Conservation (phyloP, 1,139 yeast genomes). For the Hansenula sp. region DNA sequence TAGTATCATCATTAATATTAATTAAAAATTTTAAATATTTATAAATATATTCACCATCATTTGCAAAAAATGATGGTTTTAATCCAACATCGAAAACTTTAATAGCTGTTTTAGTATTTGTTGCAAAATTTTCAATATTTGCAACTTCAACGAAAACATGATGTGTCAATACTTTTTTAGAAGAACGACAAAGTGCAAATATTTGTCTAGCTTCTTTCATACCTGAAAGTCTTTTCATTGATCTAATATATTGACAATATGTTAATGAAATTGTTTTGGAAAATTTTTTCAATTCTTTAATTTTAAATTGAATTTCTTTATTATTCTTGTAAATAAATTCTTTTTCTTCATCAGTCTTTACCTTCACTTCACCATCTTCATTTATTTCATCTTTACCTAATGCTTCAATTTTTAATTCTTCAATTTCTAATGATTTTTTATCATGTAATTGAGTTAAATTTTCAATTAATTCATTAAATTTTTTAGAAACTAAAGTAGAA, state of each 20-base stretch:
- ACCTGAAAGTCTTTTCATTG: constrained; percentile 57
- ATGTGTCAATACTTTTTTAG: constrained; percentile 50
- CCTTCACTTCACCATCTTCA: constrained; percentile 15
- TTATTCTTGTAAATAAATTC: constrained; percentile 24
- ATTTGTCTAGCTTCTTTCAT: constrained; percentile 69
- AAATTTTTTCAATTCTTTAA: constrained; percentile 14
- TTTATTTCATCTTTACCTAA: constrained; percentile 16
- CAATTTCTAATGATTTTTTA: constrained; percentile 19
- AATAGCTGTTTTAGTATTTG: constrained; percentile 52
- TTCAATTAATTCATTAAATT: constrained; percentile 47
- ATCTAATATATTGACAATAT: constrained; percentile 55
- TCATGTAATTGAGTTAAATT: constrained; percentile 34
- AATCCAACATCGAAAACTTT: constrained; percentile 80
- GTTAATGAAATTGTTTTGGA: constrained; percentile 41
- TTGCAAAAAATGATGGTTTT: constrained; percentile 37
- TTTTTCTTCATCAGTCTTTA: constrained; percentile 16
- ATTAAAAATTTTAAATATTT: constrained; percentile 74
- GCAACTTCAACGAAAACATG: constrained; percentile 83
- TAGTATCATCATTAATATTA: constrained; percentile 69
- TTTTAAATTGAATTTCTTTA: constrained; percentile 21
- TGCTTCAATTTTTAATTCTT: constrained; percentile 19
- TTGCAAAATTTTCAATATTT: constrained; percentile 69
- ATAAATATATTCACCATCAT: constrained; percentile 58
- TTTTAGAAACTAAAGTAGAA: constrained; percentile 45
- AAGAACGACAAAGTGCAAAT: constrained; percentile 54